Evolutionary conservation across 176 grass and related monocot genomes (phyloP).

Genomic region (Panicum miliaceum): DNA sequence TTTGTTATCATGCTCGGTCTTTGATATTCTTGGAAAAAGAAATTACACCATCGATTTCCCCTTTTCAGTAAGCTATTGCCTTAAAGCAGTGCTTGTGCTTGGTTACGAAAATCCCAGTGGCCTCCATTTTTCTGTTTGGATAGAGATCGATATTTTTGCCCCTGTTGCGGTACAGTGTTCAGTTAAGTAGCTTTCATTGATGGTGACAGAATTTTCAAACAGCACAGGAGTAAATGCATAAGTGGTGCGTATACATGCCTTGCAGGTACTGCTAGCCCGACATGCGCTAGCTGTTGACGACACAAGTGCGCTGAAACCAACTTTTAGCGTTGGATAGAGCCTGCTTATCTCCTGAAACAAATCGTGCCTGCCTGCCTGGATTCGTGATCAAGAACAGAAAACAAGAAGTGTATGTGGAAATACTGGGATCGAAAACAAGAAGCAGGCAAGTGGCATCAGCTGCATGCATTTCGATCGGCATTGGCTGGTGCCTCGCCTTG

Average conservation of each 20-base stretch:
- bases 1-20: no score
- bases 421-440: not conserved
- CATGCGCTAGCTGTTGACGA: not conserved
- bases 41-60: no score
- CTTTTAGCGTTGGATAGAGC: not conserved
- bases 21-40: no score
- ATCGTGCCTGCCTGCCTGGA: constrained; percentile 23
- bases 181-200: not conserved
- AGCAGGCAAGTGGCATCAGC: not conserved
- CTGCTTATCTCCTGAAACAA: not conserved
- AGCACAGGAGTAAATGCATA: constrained; percentile 6
- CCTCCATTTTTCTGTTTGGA: not conserved
- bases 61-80: no score
- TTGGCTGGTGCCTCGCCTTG: not conserved
- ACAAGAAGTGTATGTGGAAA: not conserved
- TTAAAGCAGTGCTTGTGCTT: no score
- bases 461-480: not conserved
- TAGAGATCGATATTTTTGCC: not conserved
- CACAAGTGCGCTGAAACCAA: not conserved
- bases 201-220: not conserved
- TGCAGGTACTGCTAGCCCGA: not conserved
- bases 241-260: constrained; percentile 9
- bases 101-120: no score
- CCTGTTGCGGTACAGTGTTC: not conserved
- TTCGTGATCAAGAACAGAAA: constrained; percentile 18